Evolutionary conservation across 2,329 filamentous ascomycete genomes (phyloP).

Genomic region (Penicillium brevicompactum): DNA sequence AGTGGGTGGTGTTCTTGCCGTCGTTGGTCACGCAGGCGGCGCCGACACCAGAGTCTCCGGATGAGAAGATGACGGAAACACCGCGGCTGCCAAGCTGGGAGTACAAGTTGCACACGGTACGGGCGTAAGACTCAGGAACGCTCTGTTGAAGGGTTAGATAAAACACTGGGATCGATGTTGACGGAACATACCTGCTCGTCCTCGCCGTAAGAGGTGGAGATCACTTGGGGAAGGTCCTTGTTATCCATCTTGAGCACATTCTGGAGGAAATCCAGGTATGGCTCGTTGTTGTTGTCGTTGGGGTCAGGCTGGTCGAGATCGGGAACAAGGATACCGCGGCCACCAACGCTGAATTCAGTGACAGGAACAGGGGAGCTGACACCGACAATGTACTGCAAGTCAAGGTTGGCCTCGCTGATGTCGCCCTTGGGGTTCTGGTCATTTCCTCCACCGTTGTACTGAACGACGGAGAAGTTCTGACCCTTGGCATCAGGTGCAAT

Average conservation of each 20-base stretch:
- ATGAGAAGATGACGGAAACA: slow-evolving; percentile 52
- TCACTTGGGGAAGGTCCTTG: slow-evolving; percentile 37
- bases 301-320: slow-evolving; percentile 50
- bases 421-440: slow-evolving; percentile 39
- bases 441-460: slow-evolving; percentile 46
- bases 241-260: slow-evolving; percentile 33
- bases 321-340: slow-evolving; percentile 49
- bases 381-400: slow-evolving; percentile 53
- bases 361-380: slow-evolving; percentile 47
- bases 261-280: slow-evolving; percentile 42
- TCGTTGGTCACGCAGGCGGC: slow-evolving; percentile 36
- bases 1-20: slow-evolving; percentile 40
- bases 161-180: neutral
- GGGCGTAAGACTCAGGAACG: slow-evolving; percentile 40
- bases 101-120: slow-evolving; percentile 46
- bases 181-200: slow-evolving; percentile 37
- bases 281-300: slow-evolving; percentile 50
- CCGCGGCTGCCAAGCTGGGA: slow-evolving; percentile 55
- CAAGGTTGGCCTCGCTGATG: slow-evolving; percentile 54
- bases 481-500: slow-evolving; percentile 45
- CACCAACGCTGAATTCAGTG: slow-evolving; percentile 52
- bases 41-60: slow-evolving; percentile 52
- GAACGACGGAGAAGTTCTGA: slow-evolving; percentile 48
- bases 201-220: slow-evolving; percentile 46
- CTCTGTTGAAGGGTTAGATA: slow-evolving; percentile 23